Base-by-base conservation (phyloP, 148 eudicot genomes). In the Diospyros lotus region DNA sequence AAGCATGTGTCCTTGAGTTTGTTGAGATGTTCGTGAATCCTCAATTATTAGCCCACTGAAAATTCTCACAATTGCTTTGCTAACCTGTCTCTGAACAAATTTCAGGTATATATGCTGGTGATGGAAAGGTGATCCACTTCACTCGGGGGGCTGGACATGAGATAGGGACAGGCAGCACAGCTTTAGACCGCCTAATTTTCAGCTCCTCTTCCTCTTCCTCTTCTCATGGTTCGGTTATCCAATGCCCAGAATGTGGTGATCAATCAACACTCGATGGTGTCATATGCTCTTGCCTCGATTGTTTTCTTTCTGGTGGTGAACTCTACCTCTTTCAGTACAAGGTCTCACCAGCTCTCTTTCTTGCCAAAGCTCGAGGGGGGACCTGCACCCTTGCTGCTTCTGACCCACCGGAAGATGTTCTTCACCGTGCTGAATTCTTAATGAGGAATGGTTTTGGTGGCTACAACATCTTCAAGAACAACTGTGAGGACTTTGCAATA, bases 401-500 rank as follows among this genome's bases (percentile, higher is more conserved):
- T 18, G 98, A 95, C 77, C 88, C 96, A 39, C 73, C 93, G 2
- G 90, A 89, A 65, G 88, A 86, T 56, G 94, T 84, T 43, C 78
- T 95, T 45, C 76, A 86, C 67, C 98, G 97, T 14, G 92, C 98
- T 59, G 79, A 85, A 48, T 86, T 82, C 71, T 84, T 94, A 58
- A 87, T 90, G 2, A 83, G 84, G 73, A 94, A 94, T 43, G 98
- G 97, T 43, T 94, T 94, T 80, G 98, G 98, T 15, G 87, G 63
- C 41, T 94, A 94, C 84, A 80, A 87, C 76, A 51, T 94, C n/a
- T 92, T 94, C 75, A 90, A 86, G 86, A 94, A 94, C 79, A 94
- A 94, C 82, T 94, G 98, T 62, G 98, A 94, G 84, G 97, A 94
- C 62, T 94, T 94, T 50, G 93, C 98, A 12, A 86, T 90, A 65